Conservation (phyloP, 2,329 filamentous ascomycete species). For the Sporothrix humicola region DNA sequence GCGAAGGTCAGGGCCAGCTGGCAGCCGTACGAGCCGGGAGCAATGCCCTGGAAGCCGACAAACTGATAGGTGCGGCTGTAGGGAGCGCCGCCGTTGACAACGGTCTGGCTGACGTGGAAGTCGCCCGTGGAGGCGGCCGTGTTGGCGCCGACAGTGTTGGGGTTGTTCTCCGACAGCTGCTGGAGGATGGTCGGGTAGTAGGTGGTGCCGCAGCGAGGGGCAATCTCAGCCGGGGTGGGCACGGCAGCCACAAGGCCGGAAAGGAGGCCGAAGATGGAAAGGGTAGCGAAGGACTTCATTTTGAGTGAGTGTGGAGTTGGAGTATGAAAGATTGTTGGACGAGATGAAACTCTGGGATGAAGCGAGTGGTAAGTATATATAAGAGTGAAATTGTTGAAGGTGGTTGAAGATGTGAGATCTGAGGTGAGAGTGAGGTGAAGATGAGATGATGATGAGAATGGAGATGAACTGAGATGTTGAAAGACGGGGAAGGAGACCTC, state of each 20-base stretch:
- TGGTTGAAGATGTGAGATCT: not conserved
- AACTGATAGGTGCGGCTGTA: conserved; percentile 35
- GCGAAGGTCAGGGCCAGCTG: conserved; percentile 31
- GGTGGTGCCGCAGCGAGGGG: conserved; percentile 33
- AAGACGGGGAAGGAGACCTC: not conserved
- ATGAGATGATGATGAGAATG: not conserved
- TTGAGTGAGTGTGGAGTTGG: not conserved
- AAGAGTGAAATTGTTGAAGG: not conserved
- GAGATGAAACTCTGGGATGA: not conserved
- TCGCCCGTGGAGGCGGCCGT: conserved; percentile 27
- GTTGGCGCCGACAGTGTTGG: conserved; percentile 31
- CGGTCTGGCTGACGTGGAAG: conserved; percentile 31
- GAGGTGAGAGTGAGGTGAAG: not conserved
- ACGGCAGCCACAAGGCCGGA: conserved; percentile 25
- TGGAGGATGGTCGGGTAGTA: conserved; percentile 36
- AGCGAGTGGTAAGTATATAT: not conserved
- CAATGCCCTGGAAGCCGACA: conserved; percentile 33
- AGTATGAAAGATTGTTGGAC: not conserved
- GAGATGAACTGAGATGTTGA: not conserved
- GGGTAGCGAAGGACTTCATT: conserved; percentile 29
- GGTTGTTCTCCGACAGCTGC: conserved; percentile 31
- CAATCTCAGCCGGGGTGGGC: conserved; percentile 31
- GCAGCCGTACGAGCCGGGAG: conserved; percentile 32
- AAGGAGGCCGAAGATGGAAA: conserved; percentile 25
- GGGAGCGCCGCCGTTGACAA: conserved; percentile 13